These are phyloP conservation scores for Populus tremula DNA, from an alignment of 345 rosid species.

Conservation along the genomic window DNA sequence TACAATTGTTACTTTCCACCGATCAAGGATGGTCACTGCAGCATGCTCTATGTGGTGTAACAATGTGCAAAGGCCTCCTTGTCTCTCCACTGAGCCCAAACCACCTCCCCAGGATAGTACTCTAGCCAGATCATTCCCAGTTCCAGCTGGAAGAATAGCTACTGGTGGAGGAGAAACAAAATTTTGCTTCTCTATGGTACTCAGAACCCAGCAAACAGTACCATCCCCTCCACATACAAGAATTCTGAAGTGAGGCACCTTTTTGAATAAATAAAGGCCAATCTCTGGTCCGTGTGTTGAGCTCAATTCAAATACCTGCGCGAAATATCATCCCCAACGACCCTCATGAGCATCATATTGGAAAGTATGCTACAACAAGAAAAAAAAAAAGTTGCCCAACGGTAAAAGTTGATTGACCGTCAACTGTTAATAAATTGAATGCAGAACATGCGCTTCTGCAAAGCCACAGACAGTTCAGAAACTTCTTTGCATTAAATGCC, in stretches of 20 bases:
- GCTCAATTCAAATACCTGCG: slow-evolving; percentile 69
- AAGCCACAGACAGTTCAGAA: background rate
- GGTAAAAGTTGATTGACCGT: background rate
- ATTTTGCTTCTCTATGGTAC: slow-evolving; percentile 65
- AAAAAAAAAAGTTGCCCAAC: background rate
- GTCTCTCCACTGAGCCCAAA: slow-evolving; percentile 58
- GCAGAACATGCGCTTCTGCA: background rate
- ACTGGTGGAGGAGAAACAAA: slow-evolving; percentile 81
- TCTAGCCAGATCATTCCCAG: slow-evolving; percentile 82
- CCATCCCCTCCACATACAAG: slow-evolving; percentile 91
- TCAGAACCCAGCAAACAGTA: slow-evolving; percentile 82
- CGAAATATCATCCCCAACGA: slow-evolving; percentile 1
- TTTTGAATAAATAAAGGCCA: slow-evolving; percentile 63
- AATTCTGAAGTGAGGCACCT: slow-evolving; percentile 62
- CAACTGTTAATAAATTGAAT: background rate
- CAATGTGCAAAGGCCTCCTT: slow-evolving; percentile 59
- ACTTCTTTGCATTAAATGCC: background rate
- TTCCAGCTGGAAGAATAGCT: slow-evolving; percentile 81
- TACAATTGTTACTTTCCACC: slow-evolving; percentile 57
- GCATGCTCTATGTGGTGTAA: slow-evolving; percentile 70
- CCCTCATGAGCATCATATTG: background rate
- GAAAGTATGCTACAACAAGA: background rate
- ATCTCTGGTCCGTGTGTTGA: slow-evolving; percentile 75
- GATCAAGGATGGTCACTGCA: slow-evolving; percentile 81
- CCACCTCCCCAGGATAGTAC: slow-evolving; percentile 88